Conservation (phyloP, 352 stramenopile species). For the Pythium oligandrum region DNA sequence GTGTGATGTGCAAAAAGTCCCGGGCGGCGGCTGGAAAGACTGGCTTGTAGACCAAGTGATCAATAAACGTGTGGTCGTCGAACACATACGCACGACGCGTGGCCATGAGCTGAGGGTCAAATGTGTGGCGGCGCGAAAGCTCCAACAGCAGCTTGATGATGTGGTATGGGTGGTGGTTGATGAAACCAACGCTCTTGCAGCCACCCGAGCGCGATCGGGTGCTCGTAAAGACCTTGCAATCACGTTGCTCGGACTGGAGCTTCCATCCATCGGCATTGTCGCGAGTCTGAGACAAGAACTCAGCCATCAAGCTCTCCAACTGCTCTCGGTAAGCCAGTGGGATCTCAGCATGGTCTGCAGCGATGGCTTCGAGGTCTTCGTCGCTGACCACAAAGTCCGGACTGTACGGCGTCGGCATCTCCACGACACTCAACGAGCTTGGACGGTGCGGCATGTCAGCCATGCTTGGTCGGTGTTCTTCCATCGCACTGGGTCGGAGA, state of each 20-base stretch:
- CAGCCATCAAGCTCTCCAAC: slow-evolving; percentile 49
- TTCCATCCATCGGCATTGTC: slow-evolving; percentile 56
- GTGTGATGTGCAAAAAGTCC: slow-evolving; percentile 66
- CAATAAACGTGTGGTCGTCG: slow-evolving; percentile 66
- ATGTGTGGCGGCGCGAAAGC: slow-evolving; percentile 33
- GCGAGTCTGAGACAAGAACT: slow-evolving; percentile 49
- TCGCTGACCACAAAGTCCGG: slow-evolving; percentile 25
- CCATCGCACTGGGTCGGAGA: too few relatives aligned
- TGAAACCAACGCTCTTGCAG: slow-evolving; percentile 56
- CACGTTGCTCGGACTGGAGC: slow-evolving; percentile 49
- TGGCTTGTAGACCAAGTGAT: slow-evolving; percentile 65
- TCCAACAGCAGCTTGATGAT: slow-evolving; percentile 61
- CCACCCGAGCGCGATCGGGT: slow-evolving; percentile 32
- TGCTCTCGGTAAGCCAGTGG: slow-evolving; percentile 31
- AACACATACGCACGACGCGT: slow-evolving; percentile 50
- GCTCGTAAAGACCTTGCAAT: slow-evolving; percentile 53
- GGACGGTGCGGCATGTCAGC: too few relatives aligned
- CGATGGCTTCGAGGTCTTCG: slow-evolving; percentile 25
- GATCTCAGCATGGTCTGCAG: slow-evolving; percentile 25
- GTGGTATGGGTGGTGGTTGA: slow-evolving; percentile 41
- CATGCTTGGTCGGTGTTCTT: too few relatives aligned
- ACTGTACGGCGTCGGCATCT: slow-evolving; percentile 23
- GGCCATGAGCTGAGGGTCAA: slow-evolving; percentile 53
- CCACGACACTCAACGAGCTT: slow-evolving; percentile 9
- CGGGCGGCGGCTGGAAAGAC: slow-evolving; percentile 48